Evolutionary conservation across 192 early-diverging fungal species (phyloP).

Genomic region (Thamnidium elegans): DNA sequence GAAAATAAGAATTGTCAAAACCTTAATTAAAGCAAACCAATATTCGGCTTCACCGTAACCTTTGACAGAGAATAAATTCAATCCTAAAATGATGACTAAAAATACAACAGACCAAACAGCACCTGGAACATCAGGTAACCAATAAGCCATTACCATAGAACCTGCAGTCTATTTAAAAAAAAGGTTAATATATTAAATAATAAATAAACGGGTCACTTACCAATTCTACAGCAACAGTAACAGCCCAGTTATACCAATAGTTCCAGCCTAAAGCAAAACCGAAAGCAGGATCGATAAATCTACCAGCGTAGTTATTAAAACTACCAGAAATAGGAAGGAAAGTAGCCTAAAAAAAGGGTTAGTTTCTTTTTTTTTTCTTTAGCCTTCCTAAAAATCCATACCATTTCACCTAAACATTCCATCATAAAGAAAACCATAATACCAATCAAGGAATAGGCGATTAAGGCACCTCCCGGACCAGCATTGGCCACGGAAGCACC

Average conservation of each 20-base stretch:
- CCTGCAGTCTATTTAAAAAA: slow-evolving; percentile 50
- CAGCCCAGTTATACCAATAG: slow-evolving; percentile 37
- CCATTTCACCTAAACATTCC: slow-evolving; percentile 83
- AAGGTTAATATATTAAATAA: slow-evolving; percentile 38
- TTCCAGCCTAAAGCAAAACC: slow-evolving; percentile 74
- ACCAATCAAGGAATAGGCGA: slow-evolving; percentile 71
- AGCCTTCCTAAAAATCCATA: neutral
- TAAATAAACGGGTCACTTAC: neutral
- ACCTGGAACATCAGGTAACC: slow-evolving; percentile 35
- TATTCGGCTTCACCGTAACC: slow-evolving; percentile 91
- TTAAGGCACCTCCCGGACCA: slow-evolving; percentile 76
- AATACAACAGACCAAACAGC: slow-evolving; percentile 50
- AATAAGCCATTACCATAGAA: slow-evolving; percentile 78
- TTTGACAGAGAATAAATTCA: slow-evolving; percentile 72
- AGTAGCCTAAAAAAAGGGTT: slow-evolving; percentile 45
- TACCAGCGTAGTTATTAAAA: slow-evolving; percentile 74
- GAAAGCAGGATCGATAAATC: slow-evolving; percentile 86
- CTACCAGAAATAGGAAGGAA: slow-evolving; percentile 79
- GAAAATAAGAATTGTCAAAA: slow-evolving; percentile 81
- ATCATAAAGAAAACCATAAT: slow-evolving; percentile 72
- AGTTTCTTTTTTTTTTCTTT: neutral
- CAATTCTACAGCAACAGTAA: slow-evolving; percentile 34
- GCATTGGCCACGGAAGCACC: slow-evolving; percentile 70
- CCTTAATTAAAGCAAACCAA: slow-evolving; percentile 81
- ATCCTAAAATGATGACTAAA: slow-evolving; percentile 59